These are phyloP conservation scores for Gaertneriomyces semiglobifer DNA, from an alignment of 192 early-diverging fungal genomes.

Conservation along the genomic window DNA sequence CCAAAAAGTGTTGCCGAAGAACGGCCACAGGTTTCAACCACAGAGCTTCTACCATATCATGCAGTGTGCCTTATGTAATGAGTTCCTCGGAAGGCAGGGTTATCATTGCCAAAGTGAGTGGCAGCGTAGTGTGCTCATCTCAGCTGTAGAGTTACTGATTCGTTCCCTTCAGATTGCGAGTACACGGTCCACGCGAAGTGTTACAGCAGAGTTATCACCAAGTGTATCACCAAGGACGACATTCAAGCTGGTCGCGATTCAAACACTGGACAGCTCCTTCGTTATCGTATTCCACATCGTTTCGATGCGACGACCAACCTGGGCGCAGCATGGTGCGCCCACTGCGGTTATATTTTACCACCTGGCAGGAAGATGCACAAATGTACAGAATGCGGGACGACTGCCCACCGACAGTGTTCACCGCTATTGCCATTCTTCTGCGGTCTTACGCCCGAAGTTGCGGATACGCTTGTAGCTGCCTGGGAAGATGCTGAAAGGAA, in stretches of 20 bases:
- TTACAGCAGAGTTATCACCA: conserved; percentile 80
- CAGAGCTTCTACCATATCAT: conserved; percentile 89
- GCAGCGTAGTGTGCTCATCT: conserved; percentile 8
- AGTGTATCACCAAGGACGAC: conserved; percentile 68
- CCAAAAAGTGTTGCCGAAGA: conserved; percentile 51
- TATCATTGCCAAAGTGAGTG: conserved; percentile 83
- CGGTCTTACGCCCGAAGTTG: conserved; percentile 40
- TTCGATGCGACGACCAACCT: conserved; percentile 80
- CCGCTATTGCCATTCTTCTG: conserved; percentile 48
- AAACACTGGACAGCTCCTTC: conserved; percentile 62
- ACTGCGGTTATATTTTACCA: conserved; percentile 79
- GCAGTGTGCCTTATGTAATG: conserved; percentile 90
- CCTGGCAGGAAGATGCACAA: conserved; percentile 37
- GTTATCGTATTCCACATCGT: conserved; percentile 94
- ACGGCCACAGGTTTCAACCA: conserved; percentile 88
- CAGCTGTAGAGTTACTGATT: conserved; percentile 3
- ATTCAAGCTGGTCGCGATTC: conserved; percentile 53
- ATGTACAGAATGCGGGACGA: conserved; percentile 43
- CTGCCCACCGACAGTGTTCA: conserved; percentile 39
- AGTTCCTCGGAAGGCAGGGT: conserved; percentile 78
- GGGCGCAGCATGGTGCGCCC: conserved; percentile 89
- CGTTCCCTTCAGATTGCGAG: conserved; percentile 66
- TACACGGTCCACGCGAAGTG: conserved; percentile 89
- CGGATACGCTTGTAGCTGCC: conserved; percentile 40
- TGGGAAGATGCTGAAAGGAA: conserved; percentile 44